Evolutionary conservation across 352 stramenopile species (phyloP).

Genomic region (Plasmopara halstedii): DNA sequence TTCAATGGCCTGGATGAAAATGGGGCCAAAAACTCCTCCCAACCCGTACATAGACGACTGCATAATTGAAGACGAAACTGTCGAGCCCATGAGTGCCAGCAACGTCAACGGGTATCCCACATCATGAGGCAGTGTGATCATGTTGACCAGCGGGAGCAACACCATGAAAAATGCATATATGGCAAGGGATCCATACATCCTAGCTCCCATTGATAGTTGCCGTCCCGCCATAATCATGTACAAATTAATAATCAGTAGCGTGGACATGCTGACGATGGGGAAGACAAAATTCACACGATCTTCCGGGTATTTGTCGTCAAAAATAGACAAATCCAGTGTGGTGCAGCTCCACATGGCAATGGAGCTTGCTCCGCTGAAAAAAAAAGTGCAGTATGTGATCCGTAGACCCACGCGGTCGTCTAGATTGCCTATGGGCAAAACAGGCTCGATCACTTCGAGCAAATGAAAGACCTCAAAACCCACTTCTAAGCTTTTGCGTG

Average conservation of each 20-base stretch:
- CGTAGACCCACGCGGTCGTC: constrained; percentile 34
- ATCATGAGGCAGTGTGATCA: constrained; percentile 35
- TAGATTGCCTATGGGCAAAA: constrained; percentile 9
- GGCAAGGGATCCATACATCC: constrained; percentile 49
- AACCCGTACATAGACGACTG: constrained; percentile 68
- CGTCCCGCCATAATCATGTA: constrained; percentile 76
- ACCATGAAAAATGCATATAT: constrained; percentile 50
- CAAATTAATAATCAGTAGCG: constrained; percentile 62
- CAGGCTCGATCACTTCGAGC: constrained; percentile 3
- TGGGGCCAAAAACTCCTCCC: constrained; percentile 64
- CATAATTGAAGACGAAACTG: constrained; percentile 57
- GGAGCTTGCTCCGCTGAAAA: constrained; percentile 54
- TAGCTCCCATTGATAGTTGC: constrained; percentile 43
- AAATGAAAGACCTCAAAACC: constrained; percentile 12
- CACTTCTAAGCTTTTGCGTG: constrained; percentile 13
- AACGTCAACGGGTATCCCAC: constrained; percentile 54
- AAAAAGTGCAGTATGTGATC: constrained; percentile 71
- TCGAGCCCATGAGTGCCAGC: constrained; percentile 52
- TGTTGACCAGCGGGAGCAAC: constrained; percentile 49
- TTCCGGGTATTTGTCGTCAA: constrained; percentile 49
- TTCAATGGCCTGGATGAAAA: constrained; percentile 75
- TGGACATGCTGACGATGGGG: constrained; percentile 81
- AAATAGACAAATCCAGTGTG: constrained; percentile 71
- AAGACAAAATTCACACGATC: constrained; percentile 73
- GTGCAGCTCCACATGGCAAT: constrained; percentile 76